These are phyloP conservation scores for Rusavskia elegans DNA, from an alignment of 495 filamentous ascomycete species.

Conservation along the genomic window DNA sequence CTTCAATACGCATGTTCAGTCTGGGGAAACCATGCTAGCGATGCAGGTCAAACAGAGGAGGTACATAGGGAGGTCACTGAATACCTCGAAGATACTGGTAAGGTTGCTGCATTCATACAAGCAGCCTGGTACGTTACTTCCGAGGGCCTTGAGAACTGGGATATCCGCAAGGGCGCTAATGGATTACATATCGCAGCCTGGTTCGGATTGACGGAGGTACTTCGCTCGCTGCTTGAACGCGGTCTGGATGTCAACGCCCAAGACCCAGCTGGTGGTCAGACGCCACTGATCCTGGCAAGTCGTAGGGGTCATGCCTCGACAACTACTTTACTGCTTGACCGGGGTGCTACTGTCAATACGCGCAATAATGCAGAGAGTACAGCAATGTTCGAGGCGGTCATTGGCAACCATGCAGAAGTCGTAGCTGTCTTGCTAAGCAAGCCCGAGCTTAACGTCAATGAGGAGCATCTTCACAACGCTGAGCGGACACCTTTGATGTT, in stretches of 20 bases:
- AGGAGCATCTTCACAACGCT: not conserved
- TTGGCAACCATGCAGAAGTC: not conserved
- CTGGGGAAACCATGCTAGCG: constrained; percentile 16
- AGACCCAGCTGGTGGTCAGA: constrained; percentile 14
- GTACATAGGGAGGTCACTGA: not conserved
- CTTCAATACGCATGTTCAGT: constrained; percentile 13
- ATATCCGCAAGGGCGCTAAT: constrained; percentile 14
- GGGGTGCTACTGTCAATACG: constrained; percentile 11
- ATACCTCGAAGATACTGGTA: constrained; percentile 7
- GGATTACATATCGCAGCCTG: constrained; percentile 15
- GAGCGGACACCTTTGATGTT: constrained; percentile 11
- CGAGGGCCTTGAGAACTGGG: constrained; percentile 12
- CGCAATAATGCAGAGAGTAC: constrained; percentile 8
- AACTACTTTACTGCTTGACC: constrained; percentile 7
- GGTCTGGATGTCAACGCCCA: constrained; percentile 6
- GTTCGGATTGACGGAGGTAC: constrained; percentile 12
- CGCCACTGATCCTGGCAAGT: constrained; percentile 18
- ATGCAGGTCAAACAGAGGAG: constrained; percentile 3
- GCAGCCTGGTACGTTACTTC: constrained; percentile 15
- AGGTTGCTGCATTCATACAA: constrained; percentile 12
- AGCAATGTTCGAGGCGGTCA: constrained; percentile 14
- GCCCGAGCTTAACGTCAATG: constrained; percentile 2
- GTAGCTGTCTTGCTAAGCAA: constrained; percentile 1
- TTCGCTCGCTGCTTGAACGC: constrained; percentile 2
- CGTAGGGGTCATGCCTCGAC: constrained; percentile 11